phyloP scores from a whole-genome alignment of 2,329 filamentous ascomycete genomes.

The Xylaria polymorpha region DNA sequence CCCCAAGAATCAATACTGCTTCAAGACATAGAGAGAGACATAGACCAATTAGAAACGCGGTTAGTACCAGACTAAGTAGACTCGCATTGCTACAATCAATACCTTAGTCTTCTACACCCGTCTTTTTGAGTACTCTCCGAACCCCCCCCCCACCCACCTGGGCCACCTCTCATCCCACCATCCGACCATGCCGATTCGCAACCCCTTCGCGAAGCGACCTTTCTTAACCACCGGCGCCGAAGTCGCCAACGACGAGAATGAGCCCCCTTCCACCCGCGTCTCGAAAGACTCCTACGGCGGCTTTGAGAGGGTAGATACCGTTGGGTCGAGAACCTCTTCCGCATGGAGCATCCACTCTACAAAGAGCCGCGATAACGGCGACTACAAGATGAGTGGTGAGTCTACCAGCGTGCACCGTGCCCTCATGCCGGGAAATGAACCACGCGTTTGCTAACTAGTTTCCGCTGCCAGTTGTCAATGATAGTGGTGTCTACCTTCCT shows the following conservation, averaged over 20 bases:
- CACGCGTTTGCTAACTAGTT: constrained; percentile 36
- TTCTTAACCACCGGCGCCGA: constrained; percentile 53
- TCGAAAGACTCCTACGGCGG: constrained; percentile 59
- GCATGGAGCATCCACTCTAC: constrained; percentile 71
- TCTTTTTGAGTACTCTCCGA: constrained; percentile 8
- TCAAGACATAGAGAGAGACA: constrained; percentile 26
- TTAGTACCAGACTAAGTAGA: constrained; percentile 16
- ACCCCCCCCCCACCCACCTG: no score
- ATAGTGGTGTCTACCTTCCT: constrained; percentile 93
- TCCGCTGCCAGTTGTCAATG: constrained; percentile 82
- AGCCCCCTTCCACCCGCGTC: constrained; percentile 53
- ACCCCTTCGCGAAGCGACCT: constrained; percentile 74
- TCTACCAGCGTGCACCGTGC: constrained; percentile 38
- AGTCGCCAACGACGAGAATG: constrained; percentile 64
- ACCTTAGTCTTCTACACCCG: not conserved
- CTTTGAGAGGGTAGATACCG: constrained; percentile 72
- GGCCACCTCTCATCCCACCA: constrained; percentile 26
- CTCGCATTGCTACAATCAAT: constrained; percentile 27
- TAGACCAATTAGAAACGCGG: constrained; percentile 21
- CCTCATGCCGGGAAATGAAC: constrained; percentile 7
- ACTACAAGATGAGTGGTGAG: constrained; percentile 85
- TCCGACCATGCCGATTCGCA: constrained; percentile 63
- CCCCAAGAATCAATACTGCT: constrained; percentile 30
- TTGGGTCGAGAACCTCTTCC: constrained; percentile 71
- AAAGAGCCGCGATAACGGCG: constrained; percentile 71